Conservation (phyloP, 805 yeast genomes). For the Candida saitoana region DNA sequence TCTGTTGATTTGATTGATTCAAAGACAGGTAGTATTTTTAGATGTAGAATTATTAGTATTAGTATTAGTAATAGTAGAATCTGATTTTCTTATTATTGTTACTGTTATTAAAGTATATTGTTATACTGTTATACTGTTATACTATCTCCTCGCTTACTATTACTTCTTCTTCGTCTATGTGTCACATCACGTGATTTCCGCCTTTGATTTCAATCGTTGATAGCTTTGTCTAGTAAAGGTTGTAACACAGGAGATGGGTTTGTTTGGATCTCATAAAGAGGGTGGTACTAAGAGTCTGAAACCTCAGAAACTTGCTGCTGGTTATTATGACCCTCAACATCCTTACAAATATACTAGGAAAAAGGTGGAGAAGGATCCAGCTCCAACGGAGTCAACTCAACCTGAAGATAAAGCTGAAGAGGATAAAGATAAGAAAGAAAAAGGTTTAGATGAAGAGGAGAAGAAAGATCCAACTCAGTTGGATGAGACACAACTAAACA, state of each 20-base stretch:
- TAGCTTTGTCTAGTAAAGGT: not conserved
- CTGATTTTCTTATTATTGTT: too few relatives aligned
- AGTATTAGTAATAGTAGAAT: too few relatives aligned
- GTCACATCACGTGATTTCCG: too few relatives aligned
- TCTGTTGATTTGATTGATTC: too few relatives aligned
- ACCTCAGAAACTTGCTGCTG: constrained; percentile 4
- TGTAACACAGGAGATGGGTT: too few relatives aligned
- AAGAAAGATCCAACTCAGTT: constrained; percentile 9
- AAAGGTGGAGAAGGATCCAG: constrained; percentile 1
- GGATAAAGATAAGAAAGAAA: not conserved
- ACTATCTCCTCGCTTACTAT: too few relatives aligned
- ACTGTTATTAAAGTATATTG: too few relatives aligned
- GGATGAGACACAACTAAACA: constrained; percentile 32
- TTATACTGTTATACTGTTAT: too few relatives aligned
- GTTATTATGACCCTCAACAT: constrained; percentile 2
- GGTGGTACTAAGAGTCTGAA: not conserved
- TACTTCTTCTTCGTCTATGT: too few relatives aligned
- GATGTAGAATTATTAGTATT: too few relatives aligned
- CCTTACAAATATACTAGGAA: constrained; percentile 2
- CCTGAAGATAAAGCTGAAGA: not conserved
- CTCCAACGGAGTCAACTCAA: not conserved
- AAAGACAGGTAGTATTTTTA: too few relatives aligned
- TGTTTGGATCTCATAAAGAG: constrained; percentile 5
- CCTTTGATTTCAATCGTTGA: not conserved
- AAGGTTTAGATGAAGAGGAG: constrained; percentile 6